Evolutionary conservation across 805 yeast species (phyloP), one percentile per base, ranked within the genome.

Genomic region (Zygotorulaspora sp.): DNA sequence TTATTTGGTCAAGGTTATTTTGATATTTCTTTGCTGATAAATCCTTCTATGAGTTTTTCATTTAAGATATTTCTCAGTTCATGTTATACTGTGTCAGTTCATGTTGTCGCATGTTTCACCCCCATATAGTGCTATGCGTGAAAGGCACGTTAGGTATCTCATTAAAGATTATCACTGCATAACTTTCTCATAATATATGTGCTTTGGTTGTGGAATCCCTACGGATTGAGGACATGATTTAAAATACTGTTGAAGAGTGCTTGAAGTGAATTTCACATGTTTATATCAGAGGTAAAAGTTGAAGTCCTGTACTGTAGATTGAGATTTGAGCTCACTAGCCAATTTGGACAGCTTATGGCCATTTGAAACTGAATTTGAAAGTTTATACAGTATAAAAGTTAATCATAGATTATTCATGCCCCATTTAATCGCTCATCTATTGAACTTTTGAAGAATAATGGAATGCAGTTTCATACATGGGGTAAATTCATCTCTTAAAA

Each of bases 351-450:
- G n/a, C n/a, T n/a, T n/a, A n/a, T n/a, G n/a, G n/a, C n/a, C n/a
- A n/a, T n/a, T n/a, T n/a, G n/a, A n/a, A n/a, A n/a, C n/a, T n/a
- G n/a, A n/a, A n/a, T n/a, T n/a, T 9, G 15, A 30, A 21, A 19
- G 7, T 22, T 12, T 9, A 22, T 24, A 12, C 24, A 21, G 35
- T 27, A 22, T 17, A 27, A 22, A 25, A 28, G 44, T 19, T 43
- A 49, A 44, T 53, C 63, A 52, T 49, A 60, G 52, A 60, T 36
- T 48, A 41, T 39, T 51, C 45, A 44, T 36, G 32, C 49, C 66
- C 67, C 64, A 51, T 55, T 58, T 63, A 63, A 63, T 63, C 67
- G 65, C 67, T 63, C 66, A 52, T 53, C 66, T 62, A 59, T 62
- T 59, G 52, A 32, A 26, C 27, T 32, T 36, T 44, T 41, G 21